These are phyloP conservation scores for Kalmusia sp. DNA, from an alignment of 2,329 filamentous ascomycete species.

Conservation along the genomic window DNA sequence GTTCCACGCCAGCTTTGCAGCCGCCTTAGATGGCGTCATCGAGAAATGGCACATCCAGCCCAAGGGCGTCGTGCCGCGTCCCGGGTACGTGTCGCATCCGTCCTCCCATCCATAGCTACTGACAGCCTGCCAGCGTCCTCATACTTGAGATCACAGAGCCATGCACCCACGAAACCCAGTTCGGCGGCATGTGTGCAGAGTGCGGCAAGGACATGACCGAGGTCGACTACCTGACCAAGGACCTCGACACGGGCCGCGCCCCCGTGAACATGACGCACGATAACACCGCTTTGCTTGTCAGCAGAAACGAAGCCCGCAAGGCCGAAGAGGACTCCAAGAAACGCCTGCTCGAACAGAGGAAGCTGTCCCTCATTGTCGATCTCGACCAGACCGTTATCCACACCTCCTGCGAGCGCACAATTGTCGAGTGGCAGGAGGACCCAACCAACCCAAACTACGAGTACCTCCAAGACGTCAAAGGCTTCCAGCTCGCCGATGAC, in stretches of 20 bases:
- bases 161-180: slow-evolving; percentile 90
- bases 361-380: slow-evolving; percentile 93
- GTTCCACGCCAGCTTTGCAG: slow-evolving; percentile 81
- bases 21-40: slow-evolving; percentile 81
- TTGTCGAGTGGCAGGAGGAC: slow-evolving; percentile 94
- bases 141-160: slow-evolving; percentile 85
- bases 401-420: slow-evolving; percentile 93
- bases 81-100: slow-evolving; percentile 43
- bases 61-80: slow-evolving; percentile 66
- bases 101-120: slow-evolving; percentile 10
- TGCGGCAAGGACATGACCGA: slow-evolving; percentile 98
- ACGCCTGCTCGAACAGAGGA: slow-evolving; percentile 78
- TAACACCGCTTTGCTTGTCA: slow-evolving; percentile 85
- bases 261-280: slow-evolving; percentile 96
- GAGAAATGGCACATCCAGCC: slow-evolving; percentile 75
- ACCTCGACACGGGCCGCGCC: slow-evolving; percentile 81
- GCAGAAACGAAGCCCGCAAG: slow-evolving; percentile 77
- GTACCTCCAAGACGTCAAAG: slow-evolving; percentile 84
- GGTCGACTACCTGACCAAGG: slow-evolving; percentile 81
- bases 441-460: slow-evolving; percentile 87
- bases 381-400: slow-evolving; percentile 98
- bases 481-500: slow-evolving; percentile 90
- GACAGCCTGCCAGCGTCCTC: slow-evolving; percentile 53
- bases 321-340: slow-evolving; percentile 87
- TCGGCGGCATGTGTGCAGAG: slow-evolving; percentile 85